Evolutionary conservation across 768 basidiomycete species (phyloP).

Genomic region (Nidula microcarpa): DNA sequence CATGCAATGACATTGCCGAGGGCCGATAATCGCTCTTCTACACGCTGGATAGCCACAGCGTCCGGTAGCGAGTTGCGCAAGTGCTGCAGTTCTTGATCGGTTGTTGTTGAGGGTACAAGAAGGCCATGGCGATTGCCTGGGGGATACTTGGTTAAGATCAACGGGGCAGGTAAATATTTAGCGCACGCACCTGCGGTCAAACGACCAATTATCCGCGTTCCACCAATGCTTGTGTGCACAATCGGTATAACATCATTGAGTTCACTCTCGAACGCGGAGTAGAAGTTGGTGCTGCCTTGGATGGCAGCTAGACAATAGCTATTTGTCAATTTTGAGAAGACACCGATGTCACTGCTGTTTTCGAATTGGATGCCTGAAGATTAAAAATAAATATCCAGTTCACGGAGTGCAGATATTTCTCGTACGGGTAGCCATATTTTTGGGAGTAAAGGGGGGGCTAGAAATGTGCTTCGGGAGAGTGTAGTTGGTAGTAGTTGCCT

Average conservation of each 20-base stretch:
- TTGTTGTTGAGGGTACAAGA: conserved; percentile 92
- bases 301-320: conserved; percentile 94
- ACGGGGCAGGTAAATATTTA: conserved; percentile 1
- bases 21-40: conserved; percentile 95
- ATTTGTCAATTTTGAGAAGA: conserved; percentile 97
- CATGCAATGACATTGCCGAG: conserved; percentile 98
- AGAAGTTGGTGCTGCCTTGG: conserved; percentile 95
- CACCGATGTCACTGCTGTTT: conserved; percentile 93
- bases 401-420: neutral
- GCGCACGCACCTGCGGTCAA: conserved; percentile 73
- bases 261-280: conserved; percentile 95
- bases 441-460: no score
- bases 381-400: neutral
- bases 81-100: conserved; percentile 98
- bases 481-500: no score
- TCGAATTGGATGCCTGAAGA: conserved; percentile 82
- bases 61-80: conserved; percentile 94
- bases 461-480: no score
- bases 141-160: neutral
- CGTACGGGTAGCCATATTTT: conserved; percentile 47
- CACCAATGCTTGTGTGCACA: conserved; percentile 87
- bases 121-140: conserved; percentile 95
- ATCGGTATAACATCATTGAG: conserved; percentile 86
- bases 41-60: conserved; percentile 88
- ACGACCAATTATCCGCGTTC: conserved; percentile 87